Evolutionary conservation across 2,329 filamentous ascomycete species (phyloP).

Genomic region (Neofusicoccum cordaticola): DNA sequence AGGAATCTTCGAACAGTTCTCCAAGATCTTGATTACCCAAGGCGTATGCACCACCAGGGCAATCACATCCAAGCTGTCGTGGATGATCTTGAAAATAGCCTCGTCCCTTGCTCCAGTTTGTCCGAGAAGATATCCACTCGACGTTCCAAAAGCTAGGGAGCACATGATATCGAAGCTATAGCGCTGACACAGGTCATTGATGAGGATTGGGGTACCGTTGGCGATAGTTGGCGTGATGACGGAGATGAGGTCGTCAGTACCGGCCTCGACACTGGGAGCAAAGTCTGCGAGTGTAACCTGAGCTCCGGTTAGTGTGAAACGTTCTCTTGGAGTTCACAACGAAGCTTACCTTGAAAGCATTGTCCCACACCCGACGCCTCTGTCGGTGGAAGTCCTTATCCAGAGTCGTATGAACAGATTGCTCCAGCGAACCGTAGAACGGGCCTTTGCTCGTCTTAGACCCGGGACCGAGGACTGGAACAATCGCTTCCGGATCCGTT

Average conservation of each 20-base stretch:
- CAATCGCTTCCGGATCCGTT: constrained; percentile 25
- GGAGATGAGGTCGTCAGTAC: constrained; percentile 25
- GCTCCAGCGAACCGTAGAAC: constrained; percentile 6
- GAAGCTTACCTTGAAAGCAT: constrained; percentile 18
- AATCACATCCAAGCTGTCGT: constrained; percentile 31
- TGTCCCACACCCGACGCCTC: constrained; percentile 8
- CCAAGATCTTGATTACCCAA: constrained; percentile 29
- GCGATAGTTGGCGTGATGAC: constrained; percentile 21
- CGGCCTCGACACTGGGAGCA: constrained; percentile 24
- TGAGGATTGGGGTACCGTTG: constrained; percentile 29
- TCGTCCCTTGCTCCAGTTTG: constrained; percentile 25
- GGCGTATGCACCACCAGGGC: constrained; percentile 28
- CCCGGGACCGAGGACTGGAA: background rate
- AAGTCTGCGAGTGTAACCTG: constrained; percentile 24
- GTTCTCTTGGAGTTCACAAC: no score
- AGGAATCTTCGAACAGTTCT: constrained; percentile 21
- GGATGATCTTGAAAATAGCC: constrained; percentile 33
- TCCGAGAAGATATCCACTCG: constrained; percentile 40
- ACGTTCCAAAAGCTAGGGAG: constrained; percentile 42
- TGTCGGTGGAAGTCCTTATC: constrained; percentile 4
- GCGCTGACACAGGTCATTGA: constrained; percentile 38
- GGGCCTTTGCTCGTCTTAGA: constrained; percentile 7
- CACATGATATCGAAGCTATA: constrained; percentile 49
- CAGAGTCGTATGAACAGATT: constrained; percentile 2
- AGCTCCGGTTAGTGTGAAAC: background rate